These are phyloP conservation scores for Colletotrichum filicis DNA, from an alignment of 2,329 filamentous ascomycete genomes.

Conservation along the genomic window DNA sequence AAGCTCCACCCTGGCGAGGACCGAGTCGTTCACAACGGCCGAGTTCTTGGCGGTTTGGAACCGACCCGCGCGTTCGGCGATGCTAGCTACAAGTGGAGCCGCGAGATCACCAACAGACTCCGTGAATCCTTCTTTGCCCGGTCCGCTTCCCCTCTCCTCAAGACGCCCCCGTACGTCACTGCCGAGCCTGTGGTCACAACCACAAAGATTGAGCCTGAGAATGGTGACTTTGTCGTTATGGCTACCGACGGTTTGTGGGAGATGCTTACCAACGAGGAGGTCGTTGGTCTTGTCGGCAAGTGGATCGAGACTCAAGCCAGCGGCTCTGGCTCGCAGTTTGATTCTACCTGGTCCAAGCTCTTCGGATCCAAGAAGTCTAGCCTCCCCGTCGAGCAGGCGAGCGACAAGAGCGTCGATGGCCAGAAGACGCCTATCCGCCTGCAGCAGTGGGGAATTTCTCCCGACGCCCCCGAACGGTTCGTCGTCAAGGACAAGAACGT, in stretches of 20 bases:
- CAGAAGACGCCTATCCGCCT: constrained; percentile 90
- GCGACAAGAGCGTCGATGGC: constrained; percentile 65
- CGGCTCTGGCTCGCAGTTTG: constrained; percentile 71
- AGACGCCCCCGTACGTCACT: constrained; percentile 96
- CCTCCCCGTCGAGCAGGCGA: constrained; percentile 80
- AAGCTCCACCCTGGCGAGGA: constrained; percentile 90
- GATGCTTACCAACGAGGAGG: constrained; percentile 98
- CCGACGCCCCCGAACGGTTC: constrained; percentile 81
- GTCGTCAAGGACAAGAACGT: constrained; percentile 95
- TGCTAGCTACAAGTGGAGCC: constrained; percentile 95
- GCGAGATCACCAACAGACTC: constrained; percentile 84
- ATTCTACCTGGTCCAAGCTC: constrained; percentile 74
- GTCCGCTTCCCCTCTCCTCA: constrained; percentile 78
- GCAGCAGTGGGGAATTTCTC: constrained; percentile 88
- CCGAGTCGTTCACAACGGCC: constrained; percentile 86
- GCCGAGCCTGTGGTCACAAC: constrained; percentile 95
- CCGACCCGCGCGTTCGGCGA: constrained; percentile 96
- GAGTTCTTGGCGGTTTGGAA: constrained; percentile 91
- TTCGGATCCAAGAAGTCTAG: constrained; percentile 63
- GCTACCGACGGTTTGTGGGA: constrained; percentile 98
- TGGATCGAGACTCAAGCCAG: constrained; percentile 86
- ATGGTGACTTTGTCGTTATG: constrained; percentile 95
- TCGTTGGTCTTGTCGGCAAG: constrained; percentile 93
- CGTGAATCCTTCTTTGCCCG: constrained; percentile 90
- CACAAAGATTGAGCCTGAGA: constrained; percentile 88